Percentiles rank a stretch among this genome's conserved stretches.
phyloP scores from a whole-genome alignment of 345 rosid species.

The Carallia brachiata region DNA sequence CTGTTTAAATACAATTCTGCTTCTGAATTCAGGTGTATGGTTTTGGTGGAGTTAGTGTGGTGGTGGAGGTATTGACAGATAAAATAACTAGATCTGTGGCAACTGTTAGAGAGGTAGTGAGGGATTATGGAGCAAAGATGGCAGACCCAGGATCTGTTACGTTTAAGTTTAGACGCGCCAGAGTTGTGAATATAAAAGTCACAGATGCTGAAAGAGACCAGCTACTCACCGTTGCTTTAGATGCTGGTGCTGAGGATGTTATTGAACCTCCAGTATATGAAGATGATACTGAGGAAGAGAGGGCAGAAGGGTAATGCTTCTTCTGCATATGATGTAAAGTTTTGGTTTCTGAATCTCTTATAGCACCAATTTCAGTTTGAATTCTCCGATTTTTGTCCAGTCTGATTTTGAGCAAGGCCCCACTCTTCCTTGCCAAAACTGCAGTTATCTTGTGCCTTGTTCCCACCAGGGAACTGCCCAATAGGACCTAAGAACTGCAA shows the following conservation, averaged over 20 bases:
- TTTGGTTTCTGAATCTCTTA: background rate
- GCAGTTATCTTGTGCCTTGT: too few relatives aligned
- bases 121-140: slow-evolving; percentile 90
- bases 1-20: slow-evolving; percentile 14
- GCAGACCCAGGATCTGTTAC: slow-evolving; percentile 91
- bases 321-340: background rate
- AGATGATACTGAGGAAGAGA: slow-evolving; percentile 72
- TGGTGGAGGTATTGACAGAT: slow-evolving; percentile 87
- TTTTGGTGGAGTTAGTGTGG: slow-evolving; percentile 88
- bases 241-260: slow-evolving; percentile 96
- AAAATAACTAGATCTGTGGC: slow-evolving; percentile 85
- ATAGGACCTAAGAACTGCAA: too few relatives aligned
- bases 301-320: slow-evolving; percentile 49
- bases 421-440: too few relatives aligned
- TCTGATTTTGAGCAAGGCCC: too few relatives aligned
- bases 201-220: slow-evolving; percentile 76
- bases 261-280: slow-evolving; percentile 74
- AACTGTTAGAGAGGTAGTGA: slow-evolving; percentile 74
- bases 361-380: background rate
- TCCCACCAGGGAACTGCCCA: too few relatives aligned
- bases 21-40: slow-evolving; percentile 71
- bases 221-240: slow-evolving; percentile 70
- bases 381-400: background rate
- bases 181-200: slow-evolving; percentile 70
- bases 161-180: slow-evolving; percentile 84